phyloP scores from a whole-genome alignment of 805 yeast species.

The Metschnikowia lochheadii region DNA sequence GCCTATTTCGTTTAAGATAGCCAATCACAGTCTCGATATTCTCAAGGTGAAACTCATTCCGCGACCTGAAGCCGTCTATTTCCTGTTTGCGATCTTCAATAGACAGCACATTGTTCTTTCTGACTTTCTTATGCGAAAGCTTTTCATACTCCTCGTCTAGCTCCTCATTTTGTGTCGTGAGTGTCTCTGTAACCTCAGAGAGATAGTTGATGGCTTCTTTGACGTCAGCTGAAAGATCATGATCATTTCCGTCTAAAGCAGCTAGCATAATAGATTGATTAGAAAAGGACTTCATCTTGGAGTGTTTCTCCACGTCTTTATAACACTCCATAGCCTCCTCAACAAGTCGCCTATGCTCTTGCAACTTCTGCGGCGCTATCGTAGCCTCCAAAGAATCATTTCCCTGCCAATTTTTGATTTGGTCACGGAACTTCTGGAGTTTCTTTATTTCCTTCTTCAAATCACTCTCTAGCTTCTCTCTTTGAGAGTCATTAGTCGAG shows the following conservation, averaged over 20 bases:
- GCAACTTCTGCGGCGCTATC: slow-evolving; percentile 21
- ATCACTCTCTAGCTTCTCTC: slow-evolving; percentile 41
- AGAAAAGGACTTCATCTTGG: slow-evolving; percentile 42
- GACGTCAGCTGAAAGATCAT: slow-evolving; percentile 29
- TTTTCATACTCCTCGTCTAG: slow-evolving; percentile 41
- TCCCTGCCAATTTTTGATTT: slow-evolving; percentile 44
- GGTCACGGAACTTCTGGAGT: slow-evolving; percentile 43
- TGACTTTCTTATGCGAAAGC: slow-evolving; percentile 34
- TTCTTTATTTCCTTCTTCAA: slow-evolving; percentile 44
- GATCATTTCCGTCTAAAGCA: slow-evolving; percentile 22
- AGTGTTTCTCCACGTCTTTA: slow-evolving; percentile 40
- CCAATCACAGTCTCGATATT: slow-evolving; percentile 31
- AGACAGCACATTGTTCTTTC: slow-evolving; percentile 33
- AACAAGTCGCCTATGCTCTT: slow-evolving; percentile 36
- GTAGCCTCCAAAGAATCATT: slow-evolving; percentile 21
- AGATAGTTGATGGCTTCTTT: slow-evolving; percentile 33
- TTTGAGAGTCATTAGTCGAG: slow-evolving; percentile 39
- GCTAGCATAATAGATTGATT: slow-evolving; percentile 46
- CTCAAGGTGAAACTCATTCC: slow-evolving; percentile 36
- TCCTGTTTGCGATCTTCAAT: slow-evolving; percentile 41
- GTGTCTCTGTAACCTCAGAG: slow-evolving; percentile 26
- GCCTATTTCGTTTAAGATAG: slow-evolving; percentile 22
- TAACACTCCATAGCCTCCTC: slow-evolving; percentile 46
- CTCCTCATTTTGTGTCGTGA: slow-evolving; percentile 32
- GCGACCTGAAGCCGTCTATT: slow-evolving; percentile 27